These are phyloP conservation scores for Drechslerella dactyloides DNA, from an alignment of 2,329 filamentous ascomycete genomes.

Conservation along the genomic window DNA sequence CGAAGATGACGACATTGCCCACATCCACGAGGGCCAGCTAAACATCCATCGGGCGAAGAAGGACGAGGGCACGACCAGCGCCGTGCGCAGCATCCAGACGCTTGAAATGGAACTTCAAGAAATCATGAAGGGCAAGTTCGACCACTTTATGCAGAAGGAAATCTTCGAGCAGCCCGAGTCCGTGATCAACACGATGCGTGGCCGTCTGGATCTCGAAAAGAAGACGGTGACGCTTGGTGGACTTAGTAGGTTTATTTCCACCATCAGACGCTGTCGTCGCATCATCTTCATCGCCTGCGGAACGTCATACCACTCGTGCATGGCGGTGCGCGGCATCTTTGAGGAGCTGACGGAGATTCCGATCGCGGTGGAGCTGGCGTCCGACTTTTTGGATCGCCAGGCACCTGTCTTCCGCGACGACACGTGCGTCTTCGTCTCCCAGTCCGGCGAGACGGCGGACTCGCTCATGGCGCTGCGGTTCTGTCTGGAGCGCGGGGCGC, in stretches of 20 bases:
- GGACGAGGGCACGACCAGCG: slow-evolving; percentile 86
- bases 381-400: slow-evolving; percentile 95
- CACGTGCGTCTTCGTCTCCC: slow-evolving; percentile 97
- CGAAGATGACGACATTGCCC: slow-evolving; percentile 98
- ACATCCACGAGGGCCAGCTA: slow-evolving; percentile 97
- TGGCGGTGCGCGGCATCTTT: slow-evolving; percentile 97
- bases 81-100: slow-evolving; percentile 97
- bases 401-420: slow-evolving; percentile 98
- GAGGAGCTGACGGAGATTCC: slow-evolving; percentile 98
- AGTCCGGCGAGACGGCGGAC: slow-evolving; percentile 97
- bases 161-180: slow-evolving; percentile 99
- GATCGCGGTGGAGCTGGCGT: slow-evolving; percentile 94
- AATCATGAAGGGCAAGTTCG: slow-evolving; percentile 99
- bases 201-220: slow-evolving; percentile 90
- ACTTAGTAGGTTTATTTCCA: slow-evolving; percentile 92
- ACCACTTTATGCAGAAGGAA: slow-evolving; percentile 99
- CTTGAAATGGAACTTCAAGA: slow-evolving; percentile 98
- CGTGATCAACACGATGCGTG: slow-evolving; percentile 99
- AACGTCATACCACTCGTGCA: slow-evolving; percentile 98
- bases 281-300: slow-evolving; percentile 99
- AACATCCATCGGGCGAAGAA: slow-evolving; percentile 99
- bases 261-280: slow-evolving; percentile 92
- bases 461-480: slow-evolving; percentile 96
- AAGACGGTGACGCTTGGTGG: slow-evolving; percentile 96
- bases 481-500: slow-evolving; percentile 94